phyloP scores from a whole-genome alignment of 257 asterid genomes.

The Mentha longifolia region DNA sequence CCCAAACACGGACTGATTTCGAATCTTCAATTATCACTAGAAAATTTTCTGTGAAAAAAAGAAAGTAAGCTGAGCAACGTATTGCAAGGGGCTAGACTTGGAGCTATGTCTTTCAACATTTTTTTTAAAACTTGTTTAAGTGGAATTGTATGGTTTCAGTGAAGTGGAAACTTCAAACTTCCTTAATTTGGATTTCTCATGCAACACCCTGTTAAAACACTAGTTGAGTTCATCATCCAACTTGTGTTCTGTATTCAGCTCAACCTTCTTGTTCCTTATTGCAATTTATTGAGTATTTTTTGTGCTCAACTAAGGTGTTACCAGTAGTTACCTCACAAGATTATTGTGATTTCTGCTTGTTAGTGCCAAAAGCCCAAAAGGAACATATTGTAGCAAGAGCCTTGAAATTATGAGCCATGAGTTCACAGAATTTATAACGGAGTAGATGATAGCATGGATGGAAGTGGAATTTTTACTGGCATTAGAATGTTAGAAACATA shows the following conservation, averaged over 20 bases:
- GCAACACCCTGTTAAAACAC: too few species aligned
- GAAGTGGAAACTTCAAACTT: constrained; percentile 9
- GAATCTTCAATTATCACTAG: not conserved
- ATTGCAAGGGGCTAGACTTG: not conserved
- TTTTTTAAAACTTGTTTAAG: not conserved
- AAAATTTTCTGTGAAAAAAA: not conserved
- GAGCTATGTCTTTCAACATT: not conserved
- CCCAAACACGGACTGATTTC: too few species aligned
- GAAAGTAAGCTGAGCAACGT: not conserved
- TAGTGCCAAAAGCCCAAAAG: not conserved
- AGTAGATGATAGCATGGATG: not conserved
- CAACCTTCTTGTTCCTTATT: not conserved
- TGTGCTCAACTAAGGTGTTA: constrained; percentile 6
- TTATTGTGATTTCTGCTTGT: not conserved
- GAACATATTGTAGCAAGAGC: not conserved
- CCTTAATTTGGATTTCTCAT: not conserved
- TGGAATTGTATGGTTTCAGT: not conserved
- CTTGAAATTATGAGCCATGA: not conserved
- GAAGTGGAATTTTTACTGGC: constrained; percentile 2
- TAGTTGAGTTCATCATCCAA: too few species aligned
- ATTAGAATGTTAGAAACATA: not conserved
- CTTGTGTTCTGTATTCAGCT: not conserved
- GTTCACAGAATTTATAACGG: not conserved
- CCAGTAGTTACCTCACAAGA: not conserved
- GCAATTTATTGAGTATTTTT: not conserved